Evolutionary conservation across 2,329 filamentous ascomycete genomes (phyloP), one percentile per base, ranked within the genome.

Genomic region (Colletotrichum tofieldiae): DNA sequence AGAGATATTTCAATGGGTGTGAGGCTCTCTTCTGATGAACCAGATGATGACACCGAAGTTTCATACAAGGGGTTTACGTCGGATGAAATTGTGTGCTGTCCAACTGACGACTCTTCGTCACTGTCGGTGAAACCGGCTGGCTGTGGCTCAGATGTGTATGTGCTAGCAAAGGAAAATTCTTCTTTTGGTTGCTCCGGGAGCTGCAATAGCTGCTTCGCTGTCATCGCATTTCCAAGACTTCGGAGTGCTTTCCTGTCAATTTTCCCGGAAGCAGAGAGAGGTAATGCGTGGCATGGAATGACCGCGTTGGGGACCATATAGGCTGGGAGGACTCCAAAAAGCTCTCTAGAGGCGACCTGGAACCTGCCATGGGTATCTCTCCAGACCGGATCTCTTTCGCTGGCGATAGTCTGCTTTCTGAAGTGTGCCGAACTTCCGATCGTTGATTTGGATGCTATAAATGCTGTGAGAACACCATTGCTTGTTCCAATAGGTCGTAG

Each of bases 301-400:
- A 67, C 43, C 14, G 60, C 41, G 18, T 39, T 63, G 2, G 73
- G 73, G 2, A 75, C 29, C 73, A 75, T 75, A 52, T 74, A 72
- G 5, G 55, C 23, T 3, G 73, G 71, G 1, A 75, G 51, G 6
- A n/a, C 29, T 9, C 12, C 20, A 0, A 20, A 14, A 16, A 68
- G 47, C 18, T 56, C 32, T 9, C 8, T n/a, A 7, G n/a, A 35
- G 3, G 18, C 43, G 0, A 37, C 20, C 35, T 14, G 47, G 12
- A 65, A 64, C 14, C n/a, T 51, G 16, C 7, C 20, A 14, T 52
- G 32, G 5, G 49, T 35, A 1, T 43, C 29, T 3, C 4, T 11
- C 67, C 67, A 69, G 2, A 8, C 12, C 1, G n/a, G 11, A 6
- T 59, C 32, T 16, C 6, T 5, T 5, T 47, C 32, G 0, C 37